These are phyloP conservation scores for Kazachstania viticola DNA, from an alignment of 805 yeast genomes.

Conservation along the genomic window DNA sequence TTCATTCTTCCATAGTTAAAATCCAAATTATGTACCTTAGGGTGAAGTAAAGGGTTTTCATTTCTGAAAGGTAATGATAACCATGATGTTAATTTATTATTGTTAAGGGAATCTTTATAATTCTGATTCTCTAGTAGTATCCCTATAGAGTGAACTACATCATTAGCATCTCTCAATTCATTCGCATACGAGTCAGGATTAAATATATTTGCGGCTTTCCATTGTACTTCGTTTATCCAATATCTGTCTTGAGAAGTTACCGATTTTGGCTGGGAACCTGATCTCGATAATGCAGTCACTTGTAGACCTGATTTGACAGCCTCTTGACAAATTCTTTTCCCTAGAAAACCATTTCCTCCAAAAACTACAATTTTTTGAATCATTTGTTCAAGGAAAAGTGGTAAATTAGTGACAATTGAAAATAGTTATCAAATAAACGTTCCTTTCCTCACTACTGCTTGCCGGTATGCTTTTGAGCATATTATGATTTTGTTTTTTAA, in stretches of 20 bases:
- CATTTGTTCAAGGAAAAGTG: too few relatives aligned
- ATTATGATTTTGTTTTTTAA: too few relatives aligned
- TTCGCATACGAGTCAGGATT: constrained; percentile 42
- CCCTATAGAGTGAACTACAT: constrained; percentile 80
- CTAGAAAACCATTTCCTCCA: constrained; percentile 84
- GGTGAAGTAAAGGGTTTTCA: constrained; percentile 39
- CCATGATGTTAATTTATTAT: background rate
- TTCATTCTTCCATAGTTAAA: constrained; percentile 52
- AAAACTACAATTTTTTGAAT: constrained; percentile 43
- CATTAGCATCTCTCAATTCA: constrained; percentile 11
- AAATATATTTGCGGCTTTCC: constrained; percentile 62
- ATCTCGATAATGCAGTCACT: constrained; percentile 59
- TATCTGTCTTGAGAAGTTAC: constrained; percentile 16
- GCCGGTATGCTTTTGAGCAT: too few relatives aligned
- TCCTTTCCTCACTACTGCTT: too few relatives aligned
- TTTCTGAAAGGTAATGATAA: background rate
- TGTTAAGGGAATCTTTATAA: constrained; percentile 41
- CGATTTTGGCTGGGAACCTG: constrained; percentile 40
- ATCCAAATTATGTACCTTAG: constrained; percentile 25
- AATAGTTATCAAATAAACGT: too few relatives aligned
- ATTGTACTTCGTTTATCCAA: constrained; percentile 50
- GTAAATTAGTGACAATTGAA: too few relatives aligned
- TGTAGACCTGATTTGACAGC: constrained; percentile 51
- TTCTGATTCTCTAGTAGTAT: constrained; percentile 54
- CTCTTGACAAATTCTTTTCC: constrained; percentile 57